Evolutionary conservation across 164 flowering plant genomes (phyloP).

Genomic region (Santalum album): DNA sequence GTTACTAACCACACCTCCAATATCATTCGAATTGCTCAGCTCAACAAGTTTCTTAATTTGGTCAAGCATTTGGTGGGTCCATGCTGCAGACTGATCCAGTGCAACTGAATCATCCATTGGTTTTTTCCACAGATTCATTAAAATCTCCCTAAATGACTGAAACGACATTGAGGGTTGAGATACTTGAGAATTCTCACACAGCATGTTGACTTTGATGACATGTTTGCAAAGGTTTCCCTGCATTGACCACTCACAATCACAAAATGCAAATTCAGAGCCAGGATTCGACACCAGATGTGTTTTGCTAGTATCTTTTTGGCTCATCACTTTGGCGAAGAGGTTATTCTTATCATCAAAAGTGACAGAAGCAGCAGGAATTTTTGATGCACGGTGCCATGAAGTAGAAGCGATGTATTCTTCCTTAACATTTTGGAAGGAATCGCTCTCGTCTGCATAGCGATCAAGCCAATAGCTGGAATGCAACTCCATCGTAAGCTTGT

Average conservation of each 20-base stretch:
- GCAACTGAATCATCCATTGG: slow-evolving; percentile 78
- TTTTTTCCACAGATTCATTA: slow-evolving; percentile 38
- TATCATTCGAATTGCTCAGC: slow-evolving; percentile 39
- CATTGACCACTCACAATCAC: slow-evolving; percentile 88
- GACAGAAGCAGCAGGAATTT: slow-evolving; percentile 61
- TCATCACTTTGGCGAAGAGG: slow-evolving; percentile 65
- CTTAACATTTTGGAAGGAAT: slow-evolving; percentile 75
- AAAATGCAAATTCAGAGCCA: slow-evolving; percentile 84
- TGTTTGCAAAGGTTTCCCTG: slow-evolving; percentile 95
- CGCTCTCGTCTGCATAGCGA: slow-evolving; percentile 84
- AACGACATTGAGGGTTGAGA: slow-evolving; percentile 59
- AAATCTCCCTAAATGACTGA: slow-evolving; percentile 46
- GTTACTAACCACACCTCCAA: slow-evolving; percentile 53
- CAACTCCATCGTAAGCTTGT: slow-evolving; percentile 84
- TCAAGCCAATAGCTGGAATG: slow-evolving; percentile 94
- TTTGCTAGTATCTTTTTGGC: slow-evolving; percentile 47
- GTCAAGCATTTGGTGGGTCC: slow-evolving; percentile 64
- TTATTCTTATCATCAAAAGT: slow-evolving; percentile 38
- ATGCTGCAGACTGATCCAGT: slow-evolving; percentile 69
- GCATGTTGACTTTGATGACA: slow-evolving; percentile 81
- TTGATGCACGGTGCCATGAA: slow-evolving; percentile 82
- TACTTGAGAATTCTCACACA: slow-evolving; percentile 33
- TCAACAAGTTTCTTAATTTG: slow-evolving; percentile 70
- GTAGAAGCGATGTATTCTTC: slow-evolving; percentile 83
- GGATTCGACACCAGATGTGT: slow-evolving; percentile 77